A percentile compares a stretch with the other conserved stretches of the same genome.
Conservation (phyloP, 176 grass and related monocot species). For the Pontederia paniculata region DNA sequence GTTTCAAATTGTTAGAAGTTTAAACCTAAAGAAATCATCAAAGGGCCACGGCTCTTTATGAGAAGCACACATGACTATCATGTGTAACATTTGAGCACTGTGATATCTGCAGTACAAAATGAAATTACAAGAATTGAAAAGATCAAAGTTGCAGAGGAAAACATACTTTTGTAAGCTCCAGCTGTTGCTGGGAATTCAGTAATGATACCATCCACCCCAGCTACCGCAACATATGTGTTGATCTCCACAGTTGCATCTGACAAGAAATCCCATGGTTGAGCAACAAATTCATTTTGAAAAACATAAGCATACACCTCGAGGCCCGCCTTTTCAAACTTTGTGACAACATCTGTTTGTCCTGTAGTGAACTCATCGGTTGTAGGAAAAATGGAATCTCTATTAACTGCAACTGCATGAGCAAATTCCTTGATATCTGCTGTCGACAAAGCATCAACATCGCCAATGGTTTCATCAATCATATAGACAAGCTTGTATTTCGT, state of each 20-base stretch:
- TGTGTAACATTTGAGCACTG: not conserved
- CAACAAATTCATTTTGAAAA: conserved; percentile 71
- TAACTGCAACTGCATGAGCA: conserved; percentile 48
- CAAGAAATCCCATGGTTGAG: conserved; percentile 59
- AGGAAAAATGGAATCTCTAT: conserved; percentile 36
- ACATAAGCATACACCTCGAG: conserved; percentile 50
- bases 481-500: conserved; percentile 57
- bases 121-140: not conserved
- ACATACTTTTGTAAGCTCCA: conserved; percentile 64
- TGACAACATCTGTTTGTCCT: conserved; percentile 20
- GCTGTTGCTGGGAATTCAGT: conserved; percentile 79
- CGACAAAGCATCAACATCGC: conserved; percentile 35
- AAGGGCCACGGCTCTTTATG: not conserved
- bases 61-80: not conserved
- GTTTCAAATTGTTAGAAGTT: no score
- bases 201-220: conserved; percentile 49
- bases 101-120: not conserved
- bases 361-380: conserved; percentile 1
- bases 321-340: conserved; percentile 36
- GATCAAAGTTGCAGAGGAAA: not conserved
- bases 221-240: conserved; percentile 43
- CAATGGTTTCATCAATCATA: conserved; percentile 19
- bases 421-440: conserved; percentile 47
- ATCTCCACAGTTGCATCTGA: conserved; percentile 58
- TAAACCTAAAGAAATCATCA: not conserved